A percentile compares a stretch with the other conserved stretches of the same genome.
Conservation (phyloP, 1,284 basidiomycete species). For the Marasmius sp. region DNA sequence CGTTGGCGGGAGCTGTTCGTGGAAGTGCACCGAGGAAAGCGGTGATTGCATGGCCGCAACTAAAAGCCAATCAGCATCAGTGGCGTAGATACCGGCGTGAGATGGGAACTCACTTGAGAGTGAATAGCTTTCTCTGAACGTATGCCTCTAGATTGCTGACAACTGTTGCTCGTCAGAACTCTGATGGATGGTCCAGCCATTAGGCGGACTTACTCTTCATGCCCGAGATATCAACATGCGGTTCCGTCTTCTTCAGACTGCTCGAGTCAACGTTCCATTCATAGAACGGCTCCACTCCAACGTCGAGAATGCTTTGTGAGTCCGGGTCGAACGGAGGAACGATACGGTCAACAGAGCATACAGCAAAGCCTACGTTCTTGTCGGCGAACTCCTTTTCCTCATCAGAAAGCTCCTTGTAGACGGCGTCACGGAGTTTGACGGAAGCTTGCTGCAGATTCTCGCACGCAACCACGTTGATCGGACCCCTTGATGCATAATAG, state of each 20-base stretch:
- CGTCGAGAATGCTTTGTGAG: slow-evolving; percentile 27
- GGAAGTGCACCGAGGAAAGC: slow-evolving; percentile 35
- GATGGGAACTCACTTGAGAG: slow-evolving; percentile 27
- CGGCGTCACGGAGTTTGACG: slow-evolving; percentile 27
- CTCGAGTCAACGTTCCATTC: slow-evolving; percentile 39
- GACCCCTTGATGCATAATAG: slow-evolving; percentile 6
- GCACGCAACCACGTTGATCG: slow-evolving; percentile 39
- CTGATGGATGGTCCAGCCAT: background rate
- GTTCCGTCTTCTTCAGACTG: slow-evolving; percentile 23
- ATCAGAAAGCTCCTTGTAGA: slow-evolving; percentile 28
- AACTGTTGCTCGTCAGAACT: background rate
- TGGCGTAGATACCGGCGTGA: background rate
- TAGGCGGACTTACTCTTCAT: slow-evolving; percentile 26
- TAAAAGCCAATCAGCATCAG: background rate
- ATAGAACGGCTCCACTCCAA: slow-evolving; percentile 40
- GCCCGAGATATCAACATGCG: slow-evolving; percentile 29
- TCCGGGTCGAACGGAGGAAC: slow-evolving; percentile 32
- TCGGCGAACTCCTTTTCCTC: slow-evolving; percentile 26
- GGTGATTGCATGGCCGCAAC: slow-evolving; percentile 36
- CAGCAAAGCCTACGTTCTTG: slow-evolving; percentile 33
- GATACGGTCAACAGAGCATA: slow-evolving; percentile 43
- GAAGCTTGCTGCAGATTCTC: slow-evolving; percentile 40
- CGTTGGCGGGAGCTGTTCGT: slow-evolving; percentile 6
- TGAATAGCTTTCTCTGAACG: slow-evolving; percentile 42
- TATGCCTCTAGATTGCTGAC: slow-evolving; percentile 31